Base-by-base conservation (phyloP, 495 filamentous ascomycete genomes). In the Aspergillus conjunctus region DNA sequence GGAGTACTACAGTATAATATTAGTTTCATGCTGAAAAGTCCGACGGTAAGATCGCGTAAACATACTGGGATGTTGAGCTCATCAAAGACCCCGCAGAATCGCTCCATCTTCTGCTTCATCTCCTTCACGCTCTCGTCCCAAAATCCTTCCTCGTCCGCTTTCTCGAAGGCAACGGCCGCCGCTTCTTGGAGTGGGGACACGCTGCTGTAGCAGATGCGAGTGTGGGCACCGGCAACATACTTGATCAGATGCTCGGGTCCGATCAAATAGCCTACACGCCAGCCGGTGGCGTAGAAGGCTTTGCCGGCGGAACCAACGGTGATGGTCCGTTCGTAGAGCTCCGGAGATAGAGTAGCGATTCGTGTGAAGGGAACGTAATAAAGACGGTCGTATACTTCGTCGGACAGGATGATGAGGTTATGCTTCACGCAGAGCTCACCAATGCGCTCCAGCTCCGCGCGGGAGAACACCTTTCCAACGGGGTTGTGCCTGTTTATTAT, bases 271-370 rank as follows among this genome's bases (percentile, higher is more conserved):
- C 91, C 92, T 3, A 98, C 95, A 54, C 94, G 87, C 94, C 94
- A 98, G 39, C 94, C 94, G 0, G 94, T 98, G 50, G 89, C 89
- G 66, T 98, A 98, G 77, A 98, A 98, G 74, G 94, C 95, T 79
- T 98, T 98, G 59, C 94, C 94, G 6, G 91, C 94, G 3, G 91
- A 95, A 31, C 95, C 93, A 43, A 97, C 94, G 3, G 93, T 97
- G 34, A 98, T 76, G 17, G 94, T 98, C 37, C 92, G 84, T 58
- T 85, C 85, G 57, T 88, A 91, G 41, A 97, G 86, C 67, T 96
- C 91, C 0, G 91, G 90, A 0, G 91, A 93, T 20, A 98, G 76
- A 0, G 93, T 96, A 11, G 88, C 92, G 58, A 96, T 89, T 64
- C 94, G 83, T 14, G 93, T 97, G 70, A 97, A 98, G 0, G 93